Evolutionary conservation across 2,329 filamentous ascomycete species (phyloP).

Genomic region (Herpomyces periplanetae): DNA sequence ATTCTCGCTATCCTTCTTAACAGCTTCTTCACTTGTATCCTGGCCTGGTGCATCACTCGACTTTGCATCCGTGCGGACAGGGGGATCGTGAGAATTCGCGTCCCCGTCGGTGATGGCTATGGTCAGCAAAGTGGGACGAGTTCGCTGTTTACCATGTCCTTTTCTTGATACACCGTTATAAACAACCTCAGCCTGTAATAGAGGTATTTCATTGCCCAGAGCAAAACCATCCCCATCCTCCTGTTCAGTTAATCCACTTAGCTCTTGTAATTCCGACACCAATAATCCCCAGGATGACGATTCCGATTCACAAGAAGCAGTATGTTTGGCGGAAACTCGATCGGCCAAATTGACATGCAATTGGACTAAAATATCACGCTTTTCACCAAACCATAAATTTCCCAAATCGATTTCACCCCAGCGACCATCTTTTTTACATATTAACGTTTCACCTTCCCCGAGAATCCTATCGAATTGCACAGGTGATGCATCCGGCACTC

Average conservation of each 20-base stretch:
- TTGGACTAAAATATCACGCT: slow-evolving; percentile 13
- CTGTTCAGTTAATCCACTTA: slow-evolving; percentile 40
- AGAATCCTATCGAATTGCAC: slow-evolving; percentile 97
- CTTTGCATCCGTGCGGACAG: too few species aligned
- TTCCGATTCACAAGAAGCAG: too few species aligned
- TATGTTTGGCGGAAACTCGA: neutral
- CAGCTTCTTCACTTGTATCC: too few species aligned
- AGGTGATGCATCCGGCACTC: slow-evolving; percentile 70
- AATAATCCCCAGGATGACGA: slow-evolving; percentile 95
- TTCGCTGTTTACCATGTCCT: slow-evolving; percentile 43
- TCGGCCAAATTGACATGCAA: neutral
- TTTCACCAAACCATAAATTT: slow-evolving; percentile 77
- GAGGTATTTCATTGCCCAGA: slow-evolving; percentile 68
- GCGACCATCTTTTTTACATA: slow-evolving; percentile 63
- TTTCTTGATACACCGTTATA: slow-evolving; percentile 82
- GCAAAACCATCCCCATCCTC: slow-evolving; percentile 42
- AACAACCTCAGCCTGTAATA: slow-evolving; percentile 70
- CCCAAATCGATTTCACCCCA: slow-evolving; percentile 75
- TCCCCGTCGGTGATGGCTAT: slow-evolving; percentile 67
- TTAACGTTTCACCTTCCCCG: slow-evolving; percentile 75
- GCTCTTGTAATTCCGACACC: slow-evolving; percentile 65
- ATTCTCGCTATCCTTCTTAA: too few species aligned
- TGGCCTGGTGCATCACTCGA: too few species aligned
- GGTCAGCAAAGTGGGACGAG: slow-evolving; percentile 55
- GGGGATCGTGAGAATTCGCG: too few species aligned